phyloP scores from a whole-genome alignment of 768 basidiomycete species.

The Calocybe indica region DNA sequence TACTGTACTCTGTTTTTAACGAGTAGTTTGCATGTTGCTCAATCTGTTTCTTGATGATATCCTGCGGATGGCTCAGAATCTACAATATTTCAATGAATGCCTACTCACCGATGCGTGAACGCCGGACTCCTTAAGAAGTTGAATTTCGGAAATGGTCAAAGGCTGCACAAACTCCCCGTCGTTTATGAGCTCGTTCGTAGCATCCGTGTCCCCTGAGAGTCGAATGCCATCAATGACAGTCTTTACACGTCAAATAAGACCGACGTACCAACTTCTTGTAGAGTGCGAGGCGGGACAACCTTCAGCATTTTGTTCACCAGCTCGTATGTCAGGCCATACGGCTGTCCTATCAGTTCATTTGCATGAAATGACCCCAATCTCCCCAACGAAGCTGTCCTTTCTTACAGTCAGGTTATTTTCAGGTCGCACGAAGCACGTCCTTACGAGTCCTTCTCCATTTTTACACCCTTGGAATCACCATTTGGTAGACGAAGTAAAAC shows the following conservation, averaged over 20 bases:
- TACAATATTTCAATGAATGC: neutral
- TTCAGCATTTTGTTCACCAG: constrained; percentile 67
- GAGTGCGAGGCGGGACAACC: constrained; percentile 50
- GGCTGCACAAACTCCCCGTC: constrained; percentile 83
- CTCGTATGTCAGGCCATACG: constrained; percentile 88
- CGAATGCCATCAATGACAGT: constrained; percentile 1
- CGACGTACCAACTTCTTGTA: constrained; percentile 75
- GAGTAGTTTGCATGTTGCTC: constrained; percentile 88
- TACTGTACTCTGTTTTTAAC: constrained; percentile 96
- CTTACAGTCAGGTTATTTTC: constrained; percentile 1
- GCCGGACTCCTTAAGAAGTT: constrained; percentile 76
- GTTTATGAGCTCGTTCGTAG: constrained; percentile 94
- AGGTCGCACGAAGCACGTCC: constrained; percentile 29
- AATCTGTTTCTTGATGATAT: constrained; percentile 93
- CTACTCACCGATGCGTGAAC: constrained; percentile 62
- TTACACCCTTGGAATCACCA: constrained; percentile 70
- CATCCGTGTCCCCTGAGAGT: constrained; percentile 84
- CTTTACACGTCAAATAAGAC: constrained; percentile 1
- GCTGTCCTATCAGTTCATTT: constrained; percentile 72
- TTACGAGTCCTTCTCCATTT: constrained; percentile 61
- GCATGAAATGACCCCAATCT: constrained; percentile 82
- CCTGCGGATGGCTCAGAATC: constrained; percentile 37
- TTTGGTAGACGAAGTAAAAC: constrained; percentile 77
- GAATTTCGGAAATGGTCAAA: constrained; percentile 78
- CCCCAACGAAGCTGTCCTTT: constrained; percentile 69